Evolutionary conservation across 2,329 filamentous ascomycete species (phyloP).

Genomic region (Tolypocladium paradoxum): DNA sequence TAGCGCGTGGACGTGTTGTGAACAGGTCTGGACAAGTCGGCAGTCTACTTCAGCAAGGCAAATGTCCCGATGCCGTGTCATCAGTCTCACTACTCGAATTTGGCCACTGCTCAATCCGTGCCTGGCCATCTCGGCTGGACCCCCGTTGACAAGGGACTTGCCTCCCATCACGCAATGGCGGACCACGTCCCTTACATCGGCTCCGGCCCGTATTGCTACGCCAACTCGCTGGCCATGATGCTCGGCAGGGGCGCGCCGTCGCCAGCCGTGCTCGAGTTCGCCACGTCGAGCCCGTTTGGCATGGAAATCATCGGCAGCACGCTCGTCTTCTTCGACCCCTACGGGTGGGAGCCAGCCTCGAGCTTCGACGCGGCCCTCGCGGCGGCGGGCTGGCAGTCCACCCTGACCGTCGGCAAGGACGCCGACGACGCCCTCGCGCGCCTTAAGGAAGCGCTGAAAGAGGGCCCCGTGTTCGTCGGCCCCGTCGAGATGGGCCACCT

Average conservation of each 20-base stretch:
- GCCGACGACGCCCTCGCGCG: slow-evolving; percentile 4
- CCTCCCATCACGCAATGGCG: background rate
- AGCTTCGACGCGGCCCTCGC: slow-evolving; percentile 5
- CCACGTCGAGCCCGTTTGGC: slow-evolving; percentile 9
- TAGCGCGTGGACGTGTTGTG: too few relatives aligned
- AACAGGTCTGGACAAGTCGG: too few relatives aligned
- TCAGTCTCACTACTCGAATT: too few relatives aligned
- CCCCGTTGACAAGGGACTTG: too few relatives aligned
- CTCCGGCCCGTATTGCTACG: slow-evolving; percentile 10
- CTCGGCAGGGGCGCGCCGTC: slow-evolving; percentile 6
- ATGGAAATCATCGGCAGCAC: slow-evolving; percentile 8
- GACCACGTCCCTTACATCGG: slow-evolving; percentile 6
- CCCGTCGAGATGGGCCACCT: slow-evolving; percentile 10
- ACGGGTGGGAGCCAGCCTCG: slow-evolving; percentile 7
- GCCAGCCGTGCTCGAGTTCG: slow-evolving; percentile 9
- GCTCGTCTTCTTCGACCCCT: slow-evolving; percentile 9
- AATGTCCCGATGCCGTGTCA: too few relatives aligned
- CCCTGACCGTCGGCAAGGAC: slow-evolving; percentile 4
- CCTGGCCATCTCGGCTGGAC: background rate
- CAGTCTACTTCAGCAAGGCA: too few relatives aligned
- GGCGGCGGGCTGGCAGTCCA: slow-evolving; percentile 7
- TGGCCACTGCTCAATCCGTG: too few relatives aligned
- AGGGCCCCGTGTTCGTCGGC: slow-evolving; percentile 9
- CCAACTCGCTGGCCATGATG: slow-evolving; percentile 9
- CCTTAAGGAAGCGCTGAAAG: slow-evolving; percentile 4